phyloP scores from a whole-genome alignment of 2,329 filamentous ascomycete species.

The Hirsutella thompsonii region DNA sequence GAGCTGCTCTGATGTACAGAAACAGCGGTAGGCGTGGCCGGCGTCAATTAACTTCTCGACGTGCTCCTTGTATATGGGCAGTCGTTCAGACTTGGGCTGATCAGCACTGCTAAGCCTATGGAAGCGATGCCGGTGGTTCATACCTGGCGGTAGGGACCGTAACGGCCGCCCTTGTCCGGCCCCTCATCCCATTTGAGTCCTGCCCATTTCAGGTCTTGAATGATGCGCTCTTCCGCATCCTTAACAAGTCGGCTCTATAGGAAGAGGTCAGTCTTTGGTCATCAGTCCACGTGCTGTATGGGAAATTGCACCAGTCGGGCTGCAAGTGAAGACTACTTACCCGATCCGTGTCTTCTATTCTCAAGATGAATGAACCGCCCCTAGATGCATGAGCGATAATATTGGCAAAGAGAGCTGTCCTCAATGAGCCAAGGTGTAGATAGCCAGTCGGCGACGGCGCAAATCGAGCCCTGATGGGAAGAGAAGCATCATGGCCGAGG shows the following conservation, averaged over 20 bases:
- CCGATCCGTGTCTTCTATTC: conserved; percentile 93
- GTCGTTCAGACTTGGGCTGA: conserved; percentile 57
- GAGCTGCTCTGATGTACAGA: conserved; percentile 66
- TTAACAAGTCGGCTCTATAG: conserved; percentile 63
- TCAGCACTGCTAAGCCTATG: too few species aligned
- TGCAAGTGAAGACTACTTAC: conserved; percentile 25
- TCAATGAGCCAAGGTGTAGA: conserved; percentile 78
- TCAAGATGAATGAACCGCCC: conserved; percentile 77
- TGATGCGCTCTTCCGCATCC: conserved; percentile 67
- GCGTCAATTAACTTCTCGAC: conserved; percentile 54
- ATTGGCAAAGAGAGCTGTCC: conserved; percentile 94
- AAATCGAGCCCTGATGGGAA: conserved; percentile 51
- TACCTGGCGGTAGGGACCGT: conserved; percentile 79
- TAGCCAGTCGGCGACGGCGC: conserved; percentile 93
- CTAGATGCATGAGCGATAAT: conserved; percentile 70
- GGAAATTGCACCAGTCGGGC: background rate
- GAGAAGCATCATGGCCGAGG: conserved; percentile 39
- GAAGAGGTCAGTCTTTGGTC: background rate
- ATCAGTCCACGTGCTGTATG: background rate
- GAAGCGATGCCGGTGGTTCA: conserved; percentile 6
- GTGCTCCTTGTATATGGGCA: conserved; percentile 58
- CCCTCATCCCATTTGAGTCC: conserved; percentile 92
- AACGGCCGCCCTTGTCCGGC: conserved; percentile 66
- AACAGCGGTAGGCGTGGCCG: conserved; percentile 81
- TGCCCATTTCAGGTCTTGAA: conserved; percentile 75